A percentile compares a stretch with the other conserved stretches of the same genome.
These are phyloP conservation scores for Blastobotrys capitulatus DNA, from an alignment of 1,139 yeast species.

Conservation along the genomic window DNA sequence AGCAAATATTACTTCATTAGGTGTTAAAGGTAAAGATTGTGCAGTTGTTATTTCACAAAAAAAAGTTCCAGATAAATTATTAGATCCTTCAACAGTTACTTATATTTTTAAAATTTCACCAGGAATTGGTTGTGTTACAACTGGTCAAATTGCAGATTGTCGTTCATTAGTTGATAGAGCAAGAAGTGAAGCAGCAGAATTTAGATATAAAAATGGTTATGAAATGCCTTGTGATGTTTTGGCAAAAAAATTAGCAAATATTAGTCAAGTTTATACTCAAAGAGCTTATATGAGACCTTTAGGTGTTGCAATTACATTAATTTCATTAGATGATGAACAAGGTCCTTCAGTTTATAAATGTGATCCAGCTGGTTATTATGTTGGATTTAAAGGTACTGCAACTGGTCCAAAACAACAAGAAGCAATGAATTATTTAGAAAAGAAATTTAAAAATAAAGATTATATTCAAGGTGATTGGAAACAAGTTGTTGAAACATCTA, in stretches of 20 bases:
- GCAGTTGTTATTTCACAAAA: conserved; percentile 92
- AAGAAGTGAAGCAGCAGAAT: conserved; percentile 90
- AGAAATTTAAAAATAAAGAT: conserved; percentile 77
- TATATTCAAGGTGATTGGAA: conserved; percentile 81
- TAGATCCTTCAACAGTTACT: conserved; percentile 80
- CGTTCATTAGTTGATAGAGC: conserved; percentile 88
- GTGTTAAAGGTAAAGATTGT: conserved; percentile 78
- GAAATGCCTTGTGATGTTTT: conserved; percentile 95
- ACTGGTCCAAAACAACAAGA: conserved; percentile 98
- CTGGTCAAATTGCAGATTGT: conserved; percentile 97
- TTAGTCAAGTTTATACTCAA: conserved; percentile 93
- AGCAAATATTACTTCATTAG: conserved; percentile 84
- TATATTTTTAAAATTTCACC: conserved; percentile 80
- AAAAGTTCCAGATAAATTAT: conserved; percentile 90
- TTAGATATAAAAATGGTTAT: conserved; percentile 88
- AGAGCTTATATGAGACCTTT: conserved; percentile 99
- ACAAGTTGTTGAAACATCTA: conserved; percentile 83
- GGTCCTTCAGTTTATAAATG: conserved; percentile 93
- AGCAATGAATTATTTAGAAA: conserved; percentile 84
- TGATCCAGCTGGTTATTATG: conserved; percentile 96
- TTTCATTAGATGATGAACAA: conserved; percentile 77
- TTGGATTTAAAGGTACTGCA: conserved; percentile 87
- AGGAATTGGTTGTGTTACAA: conserved; percentile 83
- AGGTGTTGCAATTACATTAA: conserved; percentile 86
- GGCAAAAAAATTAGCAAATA: conserved; percentile 92